Conservation (phyloP, 2,329 filamentous ascomycete species). For the Cadophora sp. region DNA sequence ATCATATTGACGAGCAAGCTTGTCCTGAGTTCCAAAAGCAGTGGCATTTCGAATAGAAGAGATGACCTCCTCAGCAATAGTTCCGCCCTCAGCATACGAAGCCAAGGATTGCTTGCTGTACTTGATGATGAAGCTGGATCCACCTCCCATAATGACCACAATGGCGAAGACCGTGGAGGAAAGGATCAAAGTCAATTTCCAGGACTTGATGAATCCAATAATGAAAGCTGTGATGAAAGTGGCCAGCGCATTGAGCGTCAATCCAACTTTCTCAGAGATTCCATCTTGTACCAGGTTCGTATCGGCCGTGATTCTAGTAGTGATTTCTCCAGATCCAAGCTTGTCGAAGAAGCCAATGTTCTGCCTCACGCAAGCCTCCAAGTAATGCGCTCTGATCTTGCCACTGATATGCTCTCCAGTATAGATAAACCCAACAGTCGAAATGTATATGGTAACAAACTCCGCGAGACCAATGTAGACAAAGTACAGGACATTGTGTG, state of each 20-base stretch:
- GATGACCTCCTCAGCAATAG: conserved; percentile 91
- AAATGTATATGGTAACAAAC: conserved; percentile 78
- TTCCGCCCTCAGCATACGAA: conserved; percentile 84
- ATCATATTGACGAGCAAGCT: conserved; percentile 88
- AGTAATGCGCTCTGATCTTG: conserved; percentile 83
- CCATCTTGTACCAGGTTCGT: conserved; percentile 94
- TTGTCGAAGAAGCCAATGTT: conserved; percentile 96
- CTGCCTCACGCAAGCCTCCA: conserved; percentile 82
- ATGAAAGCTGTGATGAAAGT: conserved; percentile 90
- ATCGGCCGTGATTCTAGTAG: conserved; percentile 91
- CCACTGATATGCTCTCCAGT: conserved; percentile 79
- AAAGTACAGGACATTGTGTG: conserved; percentile 77
- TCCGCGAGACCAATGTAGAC: conserved; percentile 84
- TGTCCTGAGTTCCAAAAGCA: conserved; percentile 92
- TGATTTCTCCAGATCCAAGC: conserved; percentile 90
- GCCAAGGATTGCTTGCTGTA: conserved; percentile 80
- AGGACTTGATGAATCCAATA: conserved; percentile 89
- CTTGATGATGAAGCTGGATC: conserved; percentile 78
- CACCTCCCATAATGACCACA: conserved; percentile 75
- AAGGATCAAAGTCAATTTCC: conserved; percentile 91
- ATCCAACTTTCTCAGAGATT: conserved; percentile 85
- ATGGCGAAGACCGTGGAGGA: conserved; percentile 83
- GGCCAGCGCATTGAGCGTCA: conserved; percentile 77
- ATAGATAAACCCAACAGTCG: conserved; percentile 90
- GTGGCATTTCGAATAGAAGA: conserved; percentile 91